phyloP scores from a whole-genome alignment of 2,329 filamentous ascomycete genomes.

The Colletotrichum musicola region DNA sequence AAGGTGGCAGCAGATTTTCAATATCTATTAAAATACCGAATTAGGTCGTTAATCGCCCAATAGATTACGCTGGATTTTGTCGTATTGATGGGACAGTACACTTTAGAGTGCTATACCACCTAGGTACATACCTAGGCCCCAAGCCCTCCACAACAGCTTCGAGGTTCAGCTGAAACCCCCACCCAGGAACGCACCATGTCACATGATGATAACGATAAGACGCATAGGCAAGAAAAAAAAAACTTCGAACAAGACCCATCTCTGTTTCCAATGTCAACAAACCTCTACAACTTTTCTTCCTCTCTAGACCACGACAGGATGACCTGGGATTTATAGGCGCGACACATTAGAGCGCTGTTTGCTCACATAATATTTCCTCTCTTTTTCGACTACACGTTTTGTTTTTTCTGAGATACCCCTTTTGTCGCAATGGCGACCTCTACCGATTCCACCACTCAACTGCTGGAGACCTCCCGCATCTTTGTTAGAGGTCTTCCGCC shows the following conservation, averaged over 20 bases:
- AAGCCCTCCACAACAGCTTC: too few species aligned
- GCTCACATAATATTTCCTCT: slow-evolving; percentile 28
- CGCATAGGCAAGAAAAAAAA: slow-evolving; percentile 38
- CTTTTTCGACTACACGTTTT: slow-evolving; percentile 22
- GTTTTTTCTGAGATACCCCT: slow-evolving; percentile 40
- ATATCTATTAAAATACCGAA: too few species aligned
- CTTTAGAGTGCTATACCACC: too few species aligned
- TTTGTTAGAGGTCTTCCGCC: slow-evolving; percentile 90
- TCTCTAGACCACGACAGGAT: slow-evolving; percentile 26
- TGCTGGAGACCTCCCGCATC: slow-evolving; percentile 73
- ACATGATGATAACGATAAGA: slow-evolving; percentile 41
- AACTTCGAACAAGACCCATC: slow-evolving; percentile 49
- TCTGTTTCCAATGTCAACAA: slow-evolving; percentile 38
- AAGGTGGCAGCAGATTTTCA: too few species aligned
- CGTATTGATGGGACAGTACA: too few species aligned
- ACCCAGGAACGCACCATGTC: neutral
- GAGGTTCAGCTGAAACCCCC: too few species aligned
- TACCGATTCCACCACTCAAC: slow-evolving; percentile 40
- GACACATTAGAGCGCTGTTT: slow-evolving; percentile 25
- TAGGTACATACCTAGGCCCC: too few species aligned
- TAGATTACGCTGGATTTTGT: too few species aligned
- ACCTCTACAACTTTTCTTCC: slow-evolving; percentile 36
- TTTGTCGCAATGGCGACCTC: slow-evolving; percentile 36
- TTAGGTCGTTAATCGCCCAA: too few species aligned
- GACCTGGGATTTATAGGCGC: slow-evolving; percentile 29